Base-by-base conservation (phyloP, 495 filamentous ascomycete genomes). In the Xylaria flabelliformis region DNA sequence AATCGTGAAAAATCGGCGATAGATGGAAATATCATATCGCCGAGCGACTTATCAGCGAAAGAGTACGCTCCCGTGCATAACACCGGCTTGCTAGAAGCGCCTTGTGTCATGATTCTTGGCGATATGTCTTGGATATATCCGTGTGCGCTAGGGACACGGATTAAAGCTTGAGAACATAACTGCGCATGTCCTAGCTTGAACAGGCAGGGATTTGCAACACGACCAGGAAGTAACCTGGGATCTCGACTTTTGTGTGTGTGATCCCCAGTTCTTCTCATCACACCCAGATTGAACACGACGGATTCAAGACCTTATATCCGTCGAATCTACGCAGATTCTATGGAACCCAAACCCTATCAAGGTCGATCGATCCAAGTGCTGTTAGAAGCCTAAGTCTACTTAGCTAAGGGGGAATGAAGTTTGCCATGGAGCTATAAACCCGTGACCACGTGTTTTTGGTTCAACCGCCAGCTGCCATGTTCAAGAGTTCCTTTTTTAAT, bases 291-390 rank as follows among this genome's bases (percentile, higher is more conserved):
- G 13, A 61, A 39, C 8, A 6, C 36, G 4, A 4, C 62, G 62
- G 62, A n/a, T 64, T 64, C 50, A 64, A 21, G 34, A 9, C 21
- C 62, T 64, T 64, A 64, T 64, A 7, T 64, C 62, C 62, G 62
- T 6, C 62, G 26, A 63, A 24, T 64, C n/a, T 26, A 48, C 10
- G 26, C 15, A 48, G n/a, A 10, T 39, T 39, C 3, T 12, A 36
- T 13, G 24, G 15, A 13, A 26, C 10, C 8, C 4, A 7, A 24
- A n/a, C 48, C n/a, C n/a, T n/a, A n/a, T n/a, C 21, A 29, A 29
- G 26, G 26, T 2, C 26, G 26, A 29, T 29, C 26, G 26, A 29
- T 29, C 26, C 26, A 29, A 29, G 26, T 55, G 12, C 7, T 55
- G 10, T n/a, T 24, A 9, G n/a, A 51, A 24, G 19, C 1, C 51